Evolutionary conservation across 352 stramenopile species (phyloP).

Genomic region (Saprolegnia parasitica): DNA sequence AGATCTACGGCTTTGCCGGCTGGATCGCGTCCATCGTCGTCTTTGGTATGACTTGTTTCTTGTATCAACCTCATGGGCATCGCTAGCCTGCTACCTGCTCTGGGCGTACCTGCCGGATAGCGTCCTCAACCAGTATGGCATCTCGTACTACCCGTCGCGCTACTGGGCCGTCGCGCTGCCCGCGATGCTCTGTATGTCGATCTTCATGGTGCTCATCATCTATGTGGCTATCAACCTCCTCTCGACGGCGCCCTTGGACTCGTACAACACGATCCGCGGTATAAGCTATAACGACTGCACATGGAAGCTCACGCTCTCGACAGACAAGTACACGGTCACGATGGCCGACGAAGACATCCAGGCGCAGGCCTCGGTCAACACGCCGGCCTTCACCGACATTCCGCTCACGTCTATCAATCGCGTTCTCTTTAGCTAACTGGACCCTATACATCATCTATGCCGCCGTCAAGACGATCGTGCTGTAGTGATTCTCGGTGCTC

Average conservation of each 20-base stretch:
- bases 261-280: constrained; percentile 73
- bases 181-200: constrained; percentile 72
- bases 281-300: constrained; percentile 4
- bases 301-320: neutral
- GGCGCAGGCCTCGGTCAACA: constrained; percentile 51
- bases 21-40: constrained; percentile 75
- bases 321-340: constrained; percentile 61
- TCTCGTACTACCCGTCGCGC: constrained; percentile 87
- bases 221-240: constrained; percentile 84
- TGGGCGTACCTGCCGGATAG: constrained; percentile 85
- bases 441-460: neutral
- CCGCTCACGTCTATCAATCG: constrained; percentile 66
- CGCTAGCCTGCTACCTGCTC: constrained; percentile 72
- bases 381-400: constrained; percentile 71
- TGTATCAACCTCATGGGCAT: neutral
- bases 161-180: constrained; percentile 87
- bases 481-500: constrained; percentile 20
- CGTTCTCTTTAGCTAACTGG: constrained; percentile 40
- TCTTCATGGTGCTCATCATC: constrained; percentile 73
- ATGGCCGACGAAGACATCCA: constrained; percentile 39
- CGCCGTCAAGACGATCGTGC: neutral
- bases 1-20: constrained; percentile 82
- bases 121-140: constrained; percentile 67
- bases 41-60: constrained; percentile 44
- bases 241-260: constrained; percentile 58